Conservation (phyloP, 441 rosid species). For the Hypseocharis bilobata region DNA sequence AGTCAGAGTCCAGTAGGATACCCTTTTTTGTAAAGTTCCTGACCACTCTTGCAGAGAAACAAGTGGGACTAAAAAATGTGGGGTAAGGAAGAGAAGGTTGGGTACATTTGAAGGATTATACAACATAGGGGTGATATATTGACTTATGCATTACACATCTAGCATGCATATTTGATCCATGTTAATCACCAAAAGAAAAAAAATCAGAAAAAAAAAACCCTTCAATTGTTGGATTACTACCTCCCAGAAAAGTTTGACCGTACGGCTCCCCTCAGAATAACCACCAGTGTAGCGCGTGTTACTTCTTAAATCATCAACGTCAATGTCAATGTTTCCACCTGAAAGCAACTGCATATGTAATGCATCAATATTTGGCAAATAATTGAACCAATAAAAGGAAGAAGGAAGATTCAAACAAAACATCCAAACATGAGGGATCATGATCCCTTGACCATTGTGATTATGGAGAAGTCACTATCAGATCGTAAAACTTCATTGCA, state of each 20-base stretch:
- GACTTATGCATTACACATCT: background rate
- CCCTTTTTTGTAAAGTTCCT: background rate
- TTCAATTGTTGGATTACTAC: constrained; percentile 29
- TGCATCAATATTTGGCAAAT: constrained; percentile 19
- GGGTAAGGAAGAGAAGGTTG: background rate
- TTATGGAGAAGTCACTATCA: background rate
- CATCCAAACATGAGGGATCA: constrained; percentile 2
- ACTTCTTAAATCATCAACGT: constrained; percentile 72
- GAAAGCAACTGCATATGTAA: constrained; percentile 69
- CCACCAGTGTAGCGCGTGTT: constrained; percentile 90
- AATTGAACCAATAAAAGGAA: constrained; percentile 3
- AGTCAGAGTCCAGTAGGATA: background rate
- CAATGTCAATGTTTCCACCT: constrained; percentile 90
- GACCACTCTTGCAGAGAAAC: background rate
- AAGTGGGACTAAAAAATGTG: background rate
- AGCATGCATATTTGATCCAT: constrained; percentile 2
- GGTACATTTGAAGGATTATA: background rate
- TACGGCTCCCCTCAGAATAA: constrained; percentile 78
- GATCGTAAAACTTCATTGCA: background rate
- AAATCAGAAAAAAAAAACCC: background rate
- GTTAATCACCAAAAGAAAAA: background rate
- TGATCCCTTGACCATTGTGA: background rate
- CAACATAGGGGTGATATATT: background rate
- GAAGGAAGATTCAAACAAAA: constrained; percentile 10
- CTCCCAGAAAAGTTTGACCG: constrained; percentile 95